Evolutionary conservation across 1,284 basidiomycete genomes (phyloP), one percentile per base, ranked within the genome.

Genomic region (Ustilago cynodontis): DNA sequence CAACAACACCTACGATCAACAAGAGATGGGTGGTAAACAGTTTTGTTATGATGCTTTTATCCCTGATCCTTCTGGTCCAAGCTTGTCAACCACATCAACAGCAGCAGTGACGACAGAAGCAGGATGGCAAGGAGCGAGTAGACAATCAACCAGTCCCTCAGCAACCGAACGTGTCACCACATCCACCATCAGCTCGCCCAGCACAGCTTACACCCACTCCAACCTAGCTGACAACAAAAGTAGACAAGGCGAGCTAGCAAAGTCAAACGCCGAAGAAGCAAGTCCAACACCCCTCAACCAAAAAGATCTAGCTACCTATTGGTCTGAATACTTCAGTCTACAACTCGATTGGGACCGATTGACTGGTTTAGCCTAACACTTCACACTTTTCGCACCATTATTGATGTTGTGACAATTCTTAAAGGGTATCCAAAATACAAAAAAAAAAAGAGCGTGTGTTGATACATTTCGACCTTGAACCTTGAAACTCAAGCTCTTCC

Each of bases 11-110:
- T 73, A 73, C 33, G 71, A 68, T 41, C 60, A 56, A 16, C 57
- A 65, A 14, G 54, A 60, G 8, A 5, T 16, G 9, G 47, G 45
- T 20, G 58, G 54, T 9, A 56, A 50, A 28, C 47, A 37, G 4
- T 74, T 74, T 22, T 69, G 66, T 43, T 74, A 74, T 55, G 71
- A 74, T 31, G 66, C 71, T 9, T 74, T 74, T 33, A 61, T 74
- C 13, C 71, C 71, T 1, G 71, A 73, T 35, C 57, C 70, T 5
- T 14, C 41, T 11, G 14, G 22, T 6, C 35, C 33, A 6, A 16
- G n/a, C 51, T n/a, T 28, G 3, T 16, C 3, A 33, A 33, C 31
- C 31, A 6, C 31, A 5, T 33, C n/a, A n/a, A n/a, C 24, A 8
- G 47, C 31, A 6, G 31, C 31, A 33, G 37, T 16, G 6, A 39